phyloP scores from a whole-genome alignment of 148 eudicot genomes.

The Fagopyrum tataricum region DNA sequence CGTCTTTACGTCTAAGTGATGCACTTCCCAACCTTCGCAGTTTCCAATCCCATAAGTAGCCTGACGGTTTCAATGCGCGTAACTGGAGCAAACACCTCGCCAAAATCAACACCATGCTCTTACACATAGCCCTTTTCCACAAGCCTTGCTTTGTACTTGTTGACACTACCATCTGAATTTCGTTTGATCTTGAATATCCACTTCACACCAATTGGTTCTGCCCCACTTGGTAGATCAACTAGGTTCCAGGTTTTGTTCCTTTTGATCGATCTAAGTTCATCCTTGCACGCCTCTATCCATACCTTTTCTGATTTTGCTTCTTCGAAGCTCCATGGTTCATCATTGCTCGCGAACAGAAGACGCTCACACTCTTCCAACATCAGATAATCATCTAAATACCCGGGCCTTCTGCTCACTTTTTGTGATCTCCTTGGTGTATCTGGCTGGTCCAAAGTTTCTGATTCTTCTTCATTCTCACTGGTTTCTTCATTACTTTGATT shows the following conservation, averaged over 20 bases:
- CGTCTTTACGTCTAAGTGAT: constrained; percentile 15
- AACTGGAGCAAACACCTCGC: constrained; percentile 11
- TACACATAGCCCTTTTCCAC: constrained; percentile 17
- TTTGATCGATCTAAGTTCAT: constrained; percentile 2
- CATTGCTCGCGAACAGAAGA: neutral
- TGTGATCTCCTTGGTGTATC: neutral
- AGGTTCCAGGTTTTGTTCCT: constrained; percentile 11
- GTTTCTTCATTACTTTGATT: neutral
- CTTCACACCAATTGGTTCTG: constrained; percentile 1
- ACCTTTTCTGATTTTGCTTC: neutral
- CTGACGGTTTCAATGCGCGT: constrained; percentile 14
- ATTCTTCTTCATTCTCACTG: neutral
- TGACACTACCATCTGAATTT: neutral
- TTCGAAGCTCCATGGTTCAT: neutral
- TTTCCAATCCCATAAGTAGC: constrained; percentile 12
- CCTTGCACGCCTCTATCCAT: neutral
- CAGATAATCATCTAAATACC: neutral
- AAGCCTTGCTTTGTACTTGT: constrained; percentile 19
- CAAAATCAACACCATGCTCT: constrained; percentile 15
- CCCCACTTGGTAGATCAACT: neutral
- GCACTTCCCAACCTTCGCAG: neutral
- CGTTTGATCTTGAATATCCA: constrained; percentile 8
- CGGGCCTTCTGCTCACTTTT: neutral
- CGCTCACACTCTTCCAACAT: neutral
- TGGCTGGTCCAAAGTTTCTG: neutral